Evolutionary conservation across 345 rosid genomes (phyloP).

Genomic region (Bruguiera gymnorhiza): DNA sequence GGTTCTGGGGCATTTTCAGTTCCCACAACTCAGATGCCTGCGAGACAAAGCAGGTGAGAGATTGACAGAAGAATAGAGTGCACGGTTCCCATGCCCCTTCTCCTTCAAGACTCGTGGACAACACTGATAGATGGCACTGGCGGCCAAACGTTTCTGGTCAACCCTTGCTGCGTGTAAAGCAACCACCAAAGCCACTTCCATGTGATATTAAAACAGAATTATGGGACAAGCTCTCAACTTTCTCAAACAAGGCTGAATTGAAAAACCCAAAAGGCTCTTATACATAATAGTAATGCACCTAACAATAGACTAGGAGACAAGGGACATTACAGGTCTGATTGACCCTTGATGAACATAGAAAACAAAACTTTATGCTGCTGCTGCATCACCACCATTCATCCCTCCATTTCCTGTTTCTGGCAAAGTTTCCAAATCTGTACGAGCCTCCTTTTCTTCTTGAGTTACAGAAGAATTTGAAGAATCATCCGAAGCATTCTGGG

Average conservation of each 20-base stretch:
- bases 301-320: background rate
- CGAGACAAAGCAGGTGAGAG: background rate
- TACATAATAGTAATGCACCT: constrained; percentile 5
- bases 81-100: background rate
- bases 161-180: background rate
- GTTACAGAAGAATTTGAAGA: constrained; percentile 26
- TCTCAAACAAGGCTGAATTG: background rate
- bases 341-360: constrained; percentile 4
- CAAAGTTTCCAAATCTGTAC: constrained; percentile 49
- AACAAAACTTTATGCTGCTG: constrained; percentile 43
- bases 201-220: background rate
- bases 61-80: background rate
- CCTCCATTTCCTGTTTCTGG: constrained; percentile 37
- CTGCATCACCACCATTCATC: constrained; percentile 34
- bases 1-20: background rate
- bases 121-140: background rate
- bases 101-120: background rate
- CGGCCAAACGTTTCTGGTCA: background rate
- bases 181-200: background rate
- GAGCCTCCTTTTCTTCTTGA: constrained; percentile 50
- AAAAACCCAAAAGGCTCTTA: too few species aligned
- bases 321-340: constrained; percentile 12
- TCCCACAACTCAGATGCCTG: background rate
- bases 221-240: background rate
- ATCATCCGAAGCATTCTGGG: constrained; percentile 20